phyloP scores from a whole-genome alignment of 2,329 filamentous ascomycete genomes.

The Botryotinia convoluta region DNA sequence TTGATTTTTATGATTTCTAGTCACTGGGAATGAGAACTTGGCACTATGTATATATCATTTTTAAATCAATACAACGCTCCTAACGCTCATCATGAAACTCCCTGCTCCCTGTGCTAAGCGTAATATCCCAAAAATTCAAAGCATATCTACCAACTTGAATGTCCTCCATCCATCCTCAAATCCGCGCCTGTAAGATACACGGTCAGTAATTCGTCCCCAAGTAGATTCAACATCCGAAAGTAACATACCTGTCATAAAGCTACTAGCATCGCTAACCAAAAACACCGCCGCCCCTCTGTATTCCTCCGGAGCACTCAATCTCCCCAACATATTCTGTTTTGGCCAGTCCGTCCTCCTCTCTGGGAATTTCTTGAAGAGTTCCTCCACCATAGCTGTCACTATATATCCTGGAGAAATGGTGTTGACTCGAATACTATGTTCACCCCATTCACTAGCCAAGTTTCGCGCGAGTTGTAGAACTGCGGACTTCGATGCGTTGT shows the following conservation, averaged over 20 bases:
- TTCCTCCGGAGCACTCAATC: slow-evolving; percentile 64
- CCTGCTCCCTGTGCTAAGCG: too few relatives aligned
- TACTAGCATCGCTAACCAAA: slow-evolving; percentile 63
- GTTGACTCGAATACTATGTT: slow-evolving; percentile 69
- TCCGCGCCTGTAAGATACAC: background rate
- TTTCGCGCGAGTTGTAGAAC: slow-evolving; percentile 70
- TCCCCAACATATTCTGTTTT: slow-evolving; percentile 79
- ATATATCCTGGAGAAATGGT: slow-evolving; percentile 80
- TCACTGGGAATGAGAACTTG: background rate
- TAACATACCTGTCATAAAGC: slow-evolving; percentile 63
- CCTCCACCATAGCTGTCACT: slow-evolving; percentile 78
- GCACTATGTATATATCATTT: background rate
- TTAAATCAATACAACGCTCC: background rate
- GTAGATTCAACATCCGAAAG: background rate
- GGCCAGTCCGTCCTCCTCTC: slow-evolving; percentile 69
- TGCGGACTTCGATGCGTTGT: slow-evolving; percentile 74
- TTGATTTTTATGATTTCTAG: background rate
- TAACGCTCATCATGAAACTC: too few relatives aligned
- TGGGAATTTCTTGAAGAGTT: slow-evolving; percentile 72
- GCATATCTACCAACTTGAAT: background rate
- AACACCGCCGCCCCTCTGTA: slow-evolving; percentile 70
- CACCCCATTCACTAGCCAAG: slow-evolving; percentile 70
- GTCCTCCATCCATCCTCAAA: background rate
- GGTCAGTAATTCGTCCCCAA: background rate
- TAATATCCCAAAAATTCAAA: accelerated